A percentile compares a stretch with the other conserved stretches of the same genome.
Evolutionary conservation across 2,329 filamentous ascomycete species (phyloP).

Genomic region (Helminthosporium solani): DNA sequence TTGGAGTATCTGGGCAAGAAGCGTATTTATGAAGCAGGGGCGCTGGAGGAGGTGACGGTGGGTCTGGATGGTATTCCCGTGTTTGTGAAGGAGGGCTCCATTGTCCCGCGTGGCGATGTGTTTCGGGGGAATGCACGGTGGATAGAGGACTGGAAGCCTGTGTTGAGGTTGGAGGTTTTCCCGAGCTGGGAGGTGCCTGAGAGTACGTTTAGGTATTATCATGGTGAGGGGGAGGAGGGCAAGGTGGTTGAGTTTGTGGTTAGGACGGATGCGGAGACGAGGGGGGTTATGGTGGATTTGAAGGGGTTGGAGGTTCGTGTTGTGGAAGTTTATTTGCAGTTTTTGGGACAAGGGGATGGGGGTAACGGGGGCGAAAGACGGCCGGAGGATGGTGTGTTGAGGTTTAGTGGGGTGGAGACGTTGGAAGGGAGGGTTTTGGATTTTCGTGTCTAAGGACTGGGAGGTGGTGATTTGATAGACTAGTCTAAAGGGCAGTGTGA

Average conservation of each 20-base stretch:
- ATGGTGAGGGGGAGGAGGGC: constrained; percentile 17
- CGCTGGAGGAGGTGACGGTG: constrained; percentile 14
- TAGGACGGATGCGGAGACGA: constrained; percentile 10
- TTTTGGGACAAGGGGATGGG: constrained; percentile 3
- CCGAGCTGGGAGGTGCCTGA: constrained; percentile 27
- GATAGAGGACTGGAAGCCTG: constrained; percentile 33
- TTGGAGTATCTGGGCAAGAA: constrained; percentile 37
- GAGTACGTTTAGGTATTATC: constrained; percentile 26
- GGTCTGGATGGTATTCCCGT: constrained; percentile 30
- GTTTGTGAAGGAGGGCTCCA: constrained; percentile 37
- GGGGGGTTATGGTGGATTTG: constrained; percentile 15
- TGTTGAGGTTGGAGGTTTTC: constrained; percentile 34
- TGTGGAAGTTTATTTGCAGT: constrained; percentile 15
- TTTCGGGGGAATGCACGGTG: constrained; percentile 39
- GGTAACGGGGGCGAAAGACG: not conserved
- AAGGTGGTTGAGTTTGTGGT: constrained; percentile 11
- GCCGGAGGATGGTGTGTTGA: not conserved
- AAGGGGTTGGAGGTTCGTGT: constrained; percentile 14
- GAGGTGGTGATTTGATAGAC: not conserved
- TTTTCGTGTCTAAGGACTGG: not conserved
- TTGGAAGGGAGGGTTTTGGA: not conserved
- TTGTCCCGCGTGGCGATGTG: constrained; percentile 37
- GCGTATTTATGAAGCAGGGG: constrained; percentile 22
- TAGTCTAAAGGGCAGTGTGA: too few species aligned
- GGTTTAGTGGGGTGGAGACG: not conserved